Percentiles rank a stretch among this genome's conserved stretches.
phyloP scores from a whole-genome alignment of 78 protist species.

The Acrasis kona region DNA sequence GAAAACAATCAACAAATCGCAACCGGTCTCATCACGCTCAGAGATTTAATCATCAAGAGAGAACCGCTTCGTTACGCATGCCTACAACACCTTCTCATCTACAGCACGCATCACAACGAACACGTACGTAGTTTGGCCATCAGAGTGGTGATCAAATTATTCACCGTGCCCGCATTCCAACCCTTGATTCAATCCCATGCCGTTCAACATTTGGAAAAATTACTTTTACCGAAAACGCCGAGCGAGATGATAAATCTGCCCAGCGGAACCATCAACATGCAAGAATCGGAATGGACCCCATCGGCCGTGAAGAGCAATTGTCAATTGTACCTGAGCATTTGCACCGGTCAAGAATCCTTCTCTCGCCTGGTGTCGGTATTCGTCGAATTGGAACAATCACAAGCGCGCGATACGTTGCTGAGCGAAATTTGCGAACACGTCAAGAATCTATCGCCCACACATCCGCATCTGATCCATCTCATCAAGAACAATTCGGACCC shows the following conservation, averaged over 20 bases:
- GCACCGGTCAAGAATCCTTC: not conserved
- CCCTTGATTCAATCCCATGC: not conserved
- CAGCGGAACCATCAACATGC: too few relatives aligned
- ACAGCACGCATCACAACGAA: not conserved
- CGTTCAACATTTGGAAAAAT: not conserved
- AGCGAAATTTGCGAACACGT: not conserved
- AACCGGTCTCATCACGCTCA: not conserved
- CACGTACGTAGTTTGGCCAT: not conserved
- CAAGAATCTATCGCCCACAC: too few relatives aligned
- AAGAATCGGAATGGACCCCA: not conserved
- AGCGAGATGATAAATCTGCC: too few relatives aligned
- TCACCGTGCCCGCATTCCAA: not conserved
- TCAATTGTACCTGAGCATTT: not conserved
- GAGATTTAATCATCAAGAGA: not conserved
- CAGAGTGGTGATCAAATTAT: not conserved
- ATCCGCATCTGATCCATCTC: not conserved
- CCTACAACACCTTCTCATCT: not conserved
- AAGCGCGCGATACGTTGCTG: not conserved
- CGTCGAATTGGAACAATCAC: not conserved
- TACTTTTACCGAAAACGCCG: not conserved
- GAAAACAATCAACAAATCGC: not conserved
- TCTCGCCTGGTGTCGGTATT: not conserved
- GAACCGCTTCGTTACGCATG: not conserved
- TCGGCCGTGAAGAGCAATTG: not conserved
- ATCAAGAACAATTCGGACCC: not conserved